These are phyloP conservation scores for Xerocomellus intermedius DNA, from an alignment of 768 basidiomycete species.

Conservation along the genomic window DNA sequence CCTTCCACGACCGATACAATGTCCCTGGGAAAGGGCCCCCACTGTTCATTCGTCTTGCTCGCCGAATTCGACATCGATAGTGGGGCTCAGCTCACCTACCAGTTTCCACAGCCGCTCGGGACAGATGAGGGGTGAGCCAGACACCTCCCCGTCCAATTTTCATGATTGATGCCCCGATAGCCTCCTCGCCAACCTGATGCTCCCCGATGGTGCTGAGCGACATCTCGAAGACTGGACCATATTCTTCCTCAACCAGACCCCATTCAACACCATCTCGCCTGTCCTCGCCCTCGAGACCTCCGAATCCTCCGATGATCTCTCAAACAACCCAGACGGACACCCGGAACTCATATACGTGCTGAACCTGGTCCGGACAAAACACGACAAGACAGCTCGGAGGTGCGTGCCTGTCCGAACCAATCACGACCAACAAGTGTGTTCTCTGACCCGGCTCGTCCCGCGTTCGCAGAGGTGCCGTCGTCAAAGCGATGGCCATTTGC, in stretches of 20 bases:
- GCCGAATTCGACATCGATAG: slow-evolving; percentile 99
- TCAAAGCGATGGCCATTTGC: slow-evolving; percentile 93
- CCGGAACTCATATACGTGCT: slow-evolving; percentile 78
- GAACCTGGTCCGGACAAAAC: slow-evolving; percentile 88
- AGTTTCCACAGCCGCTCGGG: slow-evolving; percentile 93
- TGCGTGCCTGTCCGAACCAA: slow-evolving; percentile 32
- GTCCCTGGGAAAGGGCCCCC: slow-evolving; percentile 59
- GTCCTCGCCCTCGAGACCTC: slow-evolving; percentile 69
- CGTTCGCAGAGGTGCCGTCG: slow-evolving; percentile 75
- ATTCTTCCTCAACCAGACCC: slow-evolving; percentile 95
- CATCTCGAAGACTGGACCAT: slow-evolving; percentile 97
- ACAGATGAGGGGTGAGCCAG: slow-evolving; percentile 86
- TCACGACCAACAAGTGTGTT: not conserved
- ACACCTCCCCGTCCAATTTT: no score
- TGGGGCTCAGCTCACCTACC: slow-evolving; percentile 90
- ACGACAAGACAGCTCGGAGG: slow-evolving; percentile 81
- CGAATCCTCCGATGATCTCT: slow-evolving; percentile 30
- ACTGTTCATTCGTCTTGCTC: slow-evolving; percentile 89
- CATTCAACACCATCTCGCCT: slow-evolving; percentile 82
- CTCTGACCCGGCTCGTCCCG: slow-evolving; percentile 12
- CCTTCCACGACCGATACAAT: slow-evolving; percentile 36
- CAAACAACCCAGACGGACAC: slow-evolving; percentile 26
- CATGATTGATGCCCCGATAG: slow-evolving; percentile 40
- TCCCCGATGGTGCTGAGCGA: slow-evolving; percentile 96
- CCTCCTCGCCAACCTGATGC: slow-evolving; percentile 94